Evolutionary conservation across 345 rosid genomes (phyloP).

Genomic region (Sisymbrium altissimum): DNA sequence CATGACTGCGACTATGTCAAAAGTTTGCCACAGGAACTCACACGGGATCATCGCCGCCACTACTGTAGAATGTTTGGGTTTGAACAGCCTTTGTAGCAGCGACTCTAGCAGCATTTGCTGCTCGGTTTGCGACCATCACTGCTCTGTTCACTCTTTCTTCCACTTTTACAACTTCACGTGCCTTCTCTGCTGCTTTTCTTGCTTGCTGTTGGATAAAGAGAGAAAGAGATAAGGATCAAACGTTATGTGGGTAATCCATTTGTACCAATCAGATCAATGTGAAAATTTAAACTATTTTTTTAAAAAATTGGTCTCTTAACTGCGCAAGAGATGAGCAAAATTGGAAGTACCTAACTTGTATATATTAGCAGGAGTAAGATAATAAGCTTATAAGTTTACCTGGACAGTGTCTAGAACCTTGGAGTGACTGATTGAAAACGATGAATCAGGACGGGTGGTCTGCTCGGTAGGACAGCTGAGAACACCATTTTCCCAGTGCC

Average conservation of each 20-base stretch:
- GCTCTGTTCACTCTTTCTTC: constrained; percentile 72
- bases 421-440: constrained; percentile 80
- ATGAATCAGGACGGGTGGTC: constrained; percentile 57
- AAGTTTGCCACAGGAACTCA: constrained; percentile 22
- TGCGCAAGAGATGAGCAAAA: not conserved
- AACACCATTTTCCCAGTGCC: constrained; percentile 70
- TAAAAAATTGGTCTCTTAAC: not conserved
- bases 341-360: not conserved
- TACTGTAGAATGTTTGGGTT: constrained; percentile 42
- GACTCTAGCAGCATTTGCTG: constrained; percentile 88
- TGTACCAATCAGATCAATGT: not conserved
- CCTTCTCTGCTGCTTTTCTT: constrained; percentile 57
- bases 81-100: constrained; percentile 79
- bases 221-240: not conserved
- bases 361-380: not conserved
- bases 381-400: constrained; percentile 39
- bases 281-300: not conserved
- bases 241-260: not conserved
- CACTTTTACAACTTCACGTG: constrained; percentile 44
- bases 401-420: constrained; percentile 85
- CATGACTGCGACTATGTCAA: constrained; percentile 20
- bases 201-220: constrained; percentile 56
- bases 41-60: constrained; percentile 28
- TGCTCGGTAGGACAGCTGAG: constrained; percentile 36
- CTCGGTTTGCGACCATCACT: constrained; percentile 61